Evolutionary conservation across 176 grass and related monocot genomes (phyloP).

Genomic region (maize (Zea mays)): DNA sequence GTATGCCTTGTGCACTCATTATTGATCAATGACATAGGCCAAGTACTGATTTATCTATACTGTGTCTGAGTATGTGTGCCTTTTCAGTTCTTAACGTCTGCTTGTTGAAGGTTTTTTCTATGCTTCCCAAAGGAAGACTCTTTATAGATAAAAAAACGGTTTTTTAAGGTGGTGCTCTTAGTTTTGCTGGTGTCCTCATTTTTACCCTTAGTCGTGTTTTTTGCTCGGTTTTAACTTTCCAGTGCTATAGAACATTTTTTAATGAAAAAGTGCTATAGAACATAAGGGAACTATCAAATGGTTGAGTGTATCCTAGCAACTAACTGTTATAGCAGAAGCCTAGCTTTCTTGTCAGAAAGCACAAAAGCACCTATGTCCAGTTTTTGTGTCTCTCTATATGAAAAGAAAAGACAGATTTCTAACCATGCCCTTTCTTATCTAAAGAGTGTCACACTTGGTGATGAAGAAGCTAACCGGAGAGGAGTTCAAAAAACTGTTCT

Average conservation of each 20-base stretch:
- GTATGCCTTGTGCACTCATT: background rate
- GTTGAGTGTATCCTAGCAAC: background rate
- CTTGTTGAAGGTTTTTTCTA: background rate
- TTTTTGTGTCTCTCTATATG: background rate
- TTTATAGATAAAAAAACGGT: background rate
- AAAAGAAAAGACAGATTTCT: background rate
- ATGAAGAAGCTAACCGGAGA: slow-evolving; percentile 87
- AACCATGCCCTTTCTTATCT: background rate
- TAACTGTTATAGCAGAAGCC: background rate
- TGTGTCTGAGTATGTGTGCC: background rate
- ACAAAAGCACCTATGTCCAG: background rate
- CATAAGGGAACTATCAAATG: background rate
- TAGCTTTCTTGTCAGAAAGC: background rate
- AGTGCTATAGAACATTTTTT: no score
- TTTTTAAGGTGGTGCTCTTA: no score
- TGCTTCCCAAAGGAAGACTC: background rate
- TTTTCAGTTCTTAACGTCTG: slow-evolving; percentile 1
- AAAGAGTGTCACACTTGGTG: slow-evolving; percentile 87
- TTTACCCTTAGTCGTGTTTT: no score
- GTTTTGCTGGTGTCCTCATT: no score
- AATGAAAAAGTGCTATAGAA: no score
- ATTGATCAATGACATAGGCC: background rate
- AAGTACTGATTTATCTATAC: background rate
- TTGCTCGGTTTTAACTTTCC: no score
- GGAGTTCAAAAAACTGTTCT: slow-evolving; percentile 85